A percentile compares a stretch with the other conserved stretches of the same genome.
phyloP scores from a whole-genome alignment of 2,329 filamentous ascomycete genomes.

The Alternaria brassicae region DNA sequence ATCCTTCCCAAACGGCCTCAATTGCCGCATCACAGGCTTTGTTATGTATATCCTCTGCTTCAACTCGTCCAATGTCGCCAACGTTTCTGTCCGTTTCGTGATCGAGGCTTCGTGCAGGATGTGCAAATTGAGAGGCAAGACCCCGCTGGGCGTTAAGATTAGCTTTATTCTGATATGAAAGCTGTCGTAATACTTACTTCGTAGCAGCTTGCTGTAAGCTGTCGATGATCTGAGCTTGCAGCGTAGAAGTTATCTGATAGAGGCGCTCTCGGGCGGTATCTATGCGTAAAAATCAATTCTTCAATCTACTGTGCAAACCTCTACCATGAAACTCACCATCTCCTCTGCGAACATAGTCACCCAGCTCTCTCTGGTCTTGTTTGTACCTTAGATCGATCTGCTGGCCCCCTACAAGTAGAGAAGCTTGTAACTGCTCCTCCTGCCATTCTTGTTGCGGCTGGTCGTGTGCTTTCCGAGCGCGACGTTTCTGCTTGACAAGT shows the following conservation, averaged over 20 bases:
- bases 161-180: neutral
- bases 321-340: conserved; percentile 43
- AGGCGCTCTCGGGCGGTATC: conserved; percentile 48
- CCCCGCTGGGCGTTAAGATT: neutral
- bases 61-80: conserved; percentile 46
- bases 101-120: conserved; percentile 49
- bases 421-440: conserved; percentile 49
- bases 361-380: conserved; percentile 45
- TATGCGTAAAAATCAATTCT: conserved; percentile 20
- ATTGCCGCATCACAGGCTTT: conserved; percentile 29
- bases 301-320: conserved; percentile 15
- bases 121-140: conserved; percentile 43
- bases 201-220: conserved; percentile 48
- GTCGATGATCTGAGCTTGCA: conserved; percentile 52
- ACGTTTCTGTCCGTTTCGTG: conserved; percentile 43
- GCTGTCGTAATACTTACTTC: conserved; percentile 33
- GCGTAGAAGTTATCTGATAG: conserved; percentile 48
- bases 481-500: conserved; percentile 45
- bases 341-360: conserved; percentile 47
- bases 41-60: conserved; percentile 47
- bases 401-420: conserved; percentile 48
- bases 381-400: conserved; percentile 45
- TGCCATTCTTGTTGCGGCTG: conserved; percentile 41
- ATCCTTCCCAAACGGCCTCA: conserved; percentile 12
- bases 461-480: conserved; percentile 36